phyloP scores from a whole-genome alignment of 768 basidiomycete genomes.

The Leccinum sublutescens region DNA sequence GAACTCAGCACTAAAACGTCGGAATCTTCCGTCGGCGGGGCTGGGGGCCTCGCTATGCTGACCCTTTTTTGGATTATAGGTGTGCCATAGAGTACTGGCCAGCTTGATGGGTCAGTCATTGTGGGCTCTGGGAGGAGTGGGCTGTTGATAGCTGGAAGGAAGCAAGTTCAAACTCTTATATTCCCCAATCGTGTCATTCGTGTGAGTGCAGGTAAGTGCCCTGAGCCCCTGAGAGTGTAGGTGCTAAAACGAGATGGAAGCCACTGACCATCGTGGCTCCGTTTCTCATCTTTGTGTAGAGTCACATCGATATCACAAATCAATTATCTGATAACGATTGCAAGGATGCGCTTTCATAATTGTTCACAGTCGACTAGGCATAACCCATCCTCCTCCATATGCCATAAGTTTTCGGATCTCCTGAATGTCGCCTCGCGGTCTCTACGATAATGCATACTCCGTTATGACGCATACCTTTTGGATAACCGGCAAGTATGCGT shows the following conservation, averaged over 20 bases:
- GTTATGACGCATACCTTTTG: neutral
- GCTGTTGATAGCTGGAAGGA: neutral
- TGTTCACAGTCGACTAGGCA: neutral
- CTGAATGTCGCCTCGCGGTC: neutral
- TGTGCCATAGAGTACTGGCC: constrained; percentile 8
- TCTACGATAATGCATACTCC: neutral
- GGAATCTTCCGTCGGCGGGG: constrained; percentile 16
- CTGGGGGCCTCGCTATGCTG: constrained; percentile 14
- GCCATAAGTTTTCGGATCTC: neutral
- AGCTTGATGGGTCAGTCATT: neutral
- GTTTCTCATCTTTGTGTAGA: neutral
- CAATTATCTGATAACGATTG: neutral
- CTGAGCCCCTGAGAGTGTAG: neutral
- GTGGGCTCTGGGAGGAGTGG: neutral
- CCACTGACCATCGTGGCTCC: neutral
- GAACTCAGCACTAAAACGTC: constrained; percentile 21
- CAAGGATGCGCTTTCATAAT: neutral
- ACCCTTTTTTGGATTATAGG: constrained; percentile 10
- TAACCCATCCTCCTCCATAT: neutral
- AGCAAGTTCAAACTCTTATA: neutral
- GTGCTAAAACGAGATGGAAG: neutral
- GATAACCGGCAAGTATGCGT: neutral
- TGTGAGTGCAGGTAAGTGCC: neutral
- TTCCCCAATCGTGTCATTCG: neutral
- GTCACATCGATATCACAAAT: neutral